Evolutionary conservation across 2,329 filamentous ascomycete genomes (phyloP), one percentile per base, ranked within the genome.

Genomic region (Sphaerostilbella broomeana): DNA sequence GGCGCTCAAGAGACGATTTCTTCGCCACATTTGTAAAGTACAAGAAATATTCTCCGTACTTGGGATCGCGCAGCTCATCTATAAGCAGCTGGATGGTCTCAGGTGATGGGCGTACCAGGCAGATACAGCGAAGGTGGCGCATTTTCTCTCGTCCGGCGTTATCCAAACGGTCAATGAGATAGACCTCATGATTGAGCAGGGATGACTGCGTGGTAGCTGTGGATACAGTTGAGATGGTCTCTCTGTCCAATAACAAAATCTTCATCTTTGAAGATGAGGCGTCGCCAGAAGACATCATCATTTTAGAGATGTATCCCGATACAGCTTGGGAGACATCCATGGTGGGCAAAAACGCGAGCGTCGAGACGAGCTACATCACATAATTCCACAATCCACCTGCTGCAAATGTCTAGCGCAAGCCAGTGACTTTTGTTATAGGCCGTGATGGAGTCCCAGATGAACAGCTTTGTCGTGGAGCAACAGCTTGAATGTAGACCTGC

Each of bases 11-110:
- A 0, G 90, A 86, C 2, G 92, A 97, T 64, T 98, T 98, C 63
- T 94, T 94, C 56, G 92, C 82, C 43, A 98, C 84, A 60, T 98
- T 98, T 70, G 88, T 97, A 62, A 98, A 95, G 63, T 94, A 95
- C 41, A 98, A 76, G 57, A 94, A 80, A 64, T 98, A 98, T 67
- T 98, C 92, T 49, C 92, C 90, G 54, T 98, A 98, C 59, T 89
- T 95, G 4, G 92, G 94, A 35, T 97, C 90, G 45, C 92, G 78
- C 40, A 98, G 74, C 67, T 98, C 92, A 56, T 98, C 92, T 51
- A 98, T 90, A 38, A 98, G 75, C 47, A 85, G 78, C 58, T 98
- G 89, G 56, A 97, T 88, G 5, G 90, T 94, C 51, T 94, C 87
- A 10, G 90, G 76, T 0, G 90, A 95, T 6, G 92, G 92, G 27